A percentile compares a stretch with the other conserved stretches of the same genome.
Conservation (phyloP, 257 asterid genomes). For the Solanum medicagineum region DNA sequence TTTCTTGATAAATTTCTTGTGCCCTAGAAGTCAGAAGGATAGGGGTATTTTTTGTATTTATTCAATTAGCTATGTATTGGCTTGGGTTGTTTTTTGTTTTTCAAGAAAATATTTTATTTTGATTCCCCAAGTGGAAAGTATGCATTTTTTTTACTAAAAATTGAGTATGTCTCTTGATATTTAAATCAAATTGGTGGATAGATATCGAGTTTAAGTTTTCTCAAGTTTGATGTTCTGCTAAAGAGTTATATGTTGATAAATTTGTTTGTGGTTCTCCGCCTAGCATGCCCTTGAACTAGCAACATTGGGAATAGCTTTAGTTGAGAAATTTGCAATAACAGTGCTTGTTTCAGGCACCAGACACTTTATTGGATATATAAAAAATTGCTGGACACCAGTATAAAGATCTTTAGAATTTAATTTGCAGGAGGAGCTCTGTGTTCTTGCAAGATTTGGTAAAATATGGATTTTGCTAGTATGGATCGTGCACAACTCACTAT, state of each 20-base stretch:
- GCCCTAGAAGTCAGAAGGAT: not conserved
- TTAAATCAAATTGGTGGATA: not conserved
- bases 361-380: not conserved
- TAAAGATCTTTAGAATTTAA: not conserved
- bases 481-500: slow-evolving; percentile 53
- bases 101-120: not conserved
- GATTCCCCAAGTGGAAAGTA: not conserved
- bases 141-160: not conserved
- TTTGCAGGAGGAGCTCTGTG: not conserved
- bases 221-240: not conserved
- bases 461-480: slow-evolving; percentile 55
- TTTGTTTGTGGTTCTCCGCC: not conserved
- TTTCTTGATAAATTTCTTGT: not conserved
- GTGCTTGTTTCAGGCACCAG: not conserved
- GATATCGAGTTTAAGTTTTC: not conserved
- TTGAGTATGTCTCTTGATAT: not conserved
- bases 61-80: not conserved
- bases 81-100: not conserved
- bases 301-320: not conserved
- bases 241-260: not conserved
- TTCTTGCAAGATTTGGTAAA: not conserved
- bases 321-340: not conserved
- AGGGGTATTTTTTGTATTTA: not conserved
- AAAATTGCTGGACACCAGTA: not conserved
- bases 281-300: not conserved